phyloP scores from a whole-genome alignment of 2,329 filamentous ascomycete species.

The Phoma sp. region DNA sequence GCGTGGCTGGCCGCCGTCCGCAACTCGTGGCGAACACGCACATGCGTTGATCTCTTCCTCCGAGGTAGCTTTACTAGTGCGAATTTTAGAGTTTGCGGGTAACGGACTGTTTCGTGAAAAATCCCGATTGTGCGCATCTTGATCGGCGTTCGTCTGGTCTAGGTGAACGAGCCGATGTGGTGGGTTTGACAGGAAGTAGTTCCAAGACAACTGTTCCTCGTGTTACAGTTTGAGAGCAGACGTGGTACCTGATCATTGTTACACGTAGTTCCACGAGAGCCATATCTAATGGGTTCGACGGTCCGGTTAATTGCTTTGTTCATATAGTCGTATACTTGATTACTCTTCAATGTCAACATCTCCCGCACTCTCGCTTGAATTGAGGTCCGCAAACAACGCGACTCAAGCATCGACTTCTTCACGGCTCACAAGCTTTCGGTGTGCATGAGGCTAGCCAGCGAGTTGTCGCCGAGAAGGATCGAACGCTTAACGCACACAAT shows the following conservation, averaged over 20 bases:
- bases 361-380: no score
- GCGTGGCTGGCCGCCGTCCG: constrained; percentile 7
- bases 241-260: neutral
- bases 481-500: neutral
- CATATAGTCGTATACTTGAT: neutral
- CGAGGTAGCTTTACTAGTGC: constrained; percentile 2
- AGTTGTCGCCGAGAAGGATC: neutral
- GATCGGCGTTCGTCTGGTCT: neutral
- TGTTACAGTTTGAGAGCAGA: neutral
- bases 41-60: neutral
- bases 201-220: neutral
- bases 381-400: no score
- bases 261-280: neutral
- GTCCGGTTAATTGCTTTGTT: neutral
- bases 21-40: constrained; percentile 11
- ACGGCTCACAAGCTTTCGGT: neutral
- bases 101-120: constrained; percentile 12
- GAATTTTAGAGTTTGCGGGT: neutral
- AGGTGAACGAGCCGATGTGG: constrained; percentile 5
- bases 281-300: neutral
- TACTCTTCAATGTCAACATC: no score
- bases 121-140: neutral
- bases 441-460: neutral
- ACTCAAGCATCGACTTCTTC: neutral
- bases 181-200: neutral